phyloP scores from a whole-genome alignment of 2,329 filamentous ascomycete genomes.

The Colletotrichum australisinense region DNA sequence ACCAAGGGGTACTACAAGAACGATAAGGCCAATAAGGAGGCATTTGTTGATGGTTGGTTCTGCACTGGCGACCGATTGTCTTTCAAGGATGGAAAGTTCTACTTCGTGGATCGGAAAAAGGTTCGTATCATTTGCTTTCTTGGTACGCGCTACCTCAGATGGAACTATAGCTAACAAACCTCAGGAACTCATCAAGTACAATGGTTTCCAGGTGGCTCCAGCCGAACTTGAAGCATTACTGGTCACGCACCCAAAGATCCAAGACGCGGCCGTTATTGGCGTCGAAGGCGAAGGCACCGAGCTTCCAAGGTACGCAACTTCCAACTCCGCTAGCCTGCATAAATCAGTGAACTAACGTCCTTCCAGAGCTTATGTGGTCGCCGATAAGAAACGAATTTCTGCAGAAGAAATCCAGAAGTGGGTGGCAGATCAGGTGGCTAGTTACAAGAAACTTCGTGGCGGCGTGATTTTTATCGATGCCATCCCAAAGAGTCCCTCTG shows the following conservation, averaged over 20 bases:
- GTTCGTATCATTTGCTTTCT: constrained; percentile 40
- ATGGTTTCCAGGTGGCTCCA: constrained; percentile 76
- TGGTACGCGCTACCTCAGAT: neutral
- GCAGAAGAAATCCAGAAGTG: constrained; percentile 43
- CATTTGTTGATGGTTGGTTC: constrained; percentile 73
- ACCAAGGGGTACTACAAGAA: constrained; percentile 81
- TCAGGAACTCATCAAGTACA: constrained; percentile 69
- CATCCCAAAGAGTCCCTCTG: constrained; percentile 77
- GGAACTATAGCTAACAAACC: neutral
- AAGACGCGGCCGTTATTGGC: constrained; percentile 72
- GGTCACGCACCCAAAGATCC: constrained; percentile 52
- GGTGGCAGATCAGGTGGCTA: constrained; percentile 48
- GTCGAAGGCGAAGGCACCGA: constrained; percentile 58
- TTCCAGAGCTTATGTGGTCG: constrained; percentile 46
- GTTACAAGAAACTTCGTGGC: constrained; percentile 76
- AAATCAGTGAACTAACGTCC: neutral
- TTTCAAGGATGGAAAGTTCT: constrained; percentile 76
- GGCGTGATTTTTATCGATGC: constrained; percentile 76
- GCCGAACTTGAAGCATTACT: constrained; percentile 69
- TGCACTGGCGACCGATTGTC: constrained; percentile 84
- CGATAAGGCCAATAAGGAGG: constrained; percentile 70
- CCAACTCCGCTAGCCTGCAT: too few relatives aligned
- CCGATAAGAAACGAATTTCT: constrained; percentile 43
- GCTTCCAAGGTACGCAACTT: constrained; percentile 53
- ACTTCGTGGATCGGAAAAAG: constrained; percentile 85